Conservation (phyloP, 371 early-diverging fungal species). For the Mucor circinelloides region DNA sequence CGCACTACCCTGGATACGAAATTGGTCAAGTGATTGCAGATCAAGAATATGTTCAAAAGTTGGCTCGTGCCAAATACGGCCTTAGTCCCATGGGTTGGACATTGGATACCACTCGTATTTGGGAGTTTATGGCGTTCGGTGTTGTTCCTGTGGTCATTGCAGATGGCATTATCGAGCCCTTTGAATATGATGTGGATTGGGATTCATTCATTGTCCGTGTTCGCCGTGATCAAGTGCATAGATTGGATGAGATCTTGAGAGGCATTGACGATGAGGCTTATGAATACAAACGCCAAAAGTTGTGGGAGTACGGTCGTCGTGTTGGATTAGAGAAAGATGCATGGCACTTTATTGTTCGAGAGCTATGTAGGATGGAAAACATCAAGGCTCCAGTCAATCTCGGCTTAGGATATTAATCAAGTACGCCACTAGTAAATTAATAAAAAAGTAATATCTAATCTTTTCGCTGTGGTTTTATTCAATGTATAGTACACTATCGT, state of each 20-base stretch:
- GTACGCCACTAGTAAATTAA: neutral
- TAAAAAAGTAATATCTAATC: neutral
- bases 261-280: slow-evolving; percentile 51
- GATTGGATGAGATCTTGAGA: slow-evolving; percentile 50
- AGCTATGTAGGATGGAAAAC: slow-evolving; percentile 49
- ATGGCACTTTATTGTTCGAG: slow-evolving; percentile 60
- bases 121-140: slow-evolving; percentile 63
- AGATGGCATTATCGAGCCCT: slow-evolving; percentile 60
- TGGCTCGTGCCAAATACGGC: slow-evolving; percentile 54
- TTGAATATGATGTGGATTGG: slow-evolving; percentile 64
- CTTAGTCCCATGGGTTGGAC: slow-evolving; percentile 62
- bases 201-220: slow-evolving; percentile 52
- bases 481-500: neutral
- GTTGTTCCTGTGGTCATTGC: slow-evolving; percentile 62
- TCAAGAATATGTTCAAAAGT: slow-evolving; percentile 42
- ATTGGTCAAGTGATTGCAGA: slow-evolving; percentile 40
- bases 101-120: slow-evolving; percentile 56
- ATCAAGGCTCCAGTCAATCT: slow-evolving; percentile 44
- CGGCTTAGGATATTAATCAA: slow-evolving; percentile 39
- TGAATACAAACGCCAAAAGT: slow-evolving; percentile 42
- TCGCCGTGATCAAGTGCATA: slow-evolving; percentile 53
- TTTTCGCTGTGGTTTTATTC: neutral
- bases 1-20: slow-evolving; percentile 49
- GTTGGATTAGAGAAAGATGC: slow-evolving; percentile 54
- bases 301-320: slow-evolving; percentile 57